A percentile compares a stretch with the other conserved stretches of the same genome.
Evolutionary conservation across 352 stramenopile species (phyloP).

Genomic region (Phytophthora pinifolia): DNA sequence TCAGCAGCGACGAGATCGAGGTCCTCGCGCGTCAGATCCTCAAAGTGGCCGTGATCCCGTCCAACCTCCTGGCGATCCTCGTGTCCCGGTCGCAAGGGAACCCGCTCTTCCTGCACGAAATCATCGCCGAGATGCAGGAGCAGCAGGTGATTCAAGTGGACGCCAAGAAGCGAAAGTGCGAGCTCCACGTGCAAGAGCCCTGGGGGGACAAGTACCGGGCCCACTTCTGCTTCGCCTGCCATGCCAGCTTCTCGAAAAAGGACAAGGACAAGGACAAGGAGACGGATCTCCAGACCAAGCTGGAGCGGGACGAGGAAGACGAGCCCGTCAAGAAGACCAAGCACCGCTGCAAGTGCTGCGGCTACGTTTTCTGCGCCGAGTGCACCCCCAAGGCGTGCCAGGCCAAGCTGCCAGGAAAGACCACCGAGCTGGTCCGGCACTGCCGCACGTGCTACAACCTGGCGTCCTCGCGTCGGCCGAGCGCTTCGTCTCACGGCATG

Average conservation of each 20-base stretch:
- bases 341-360: slow-evolving; percentile 81
- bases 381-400: slow-evolving; percentile 79
- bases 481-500: slow-evolving; percentile 45
- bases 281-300: slow-evolving; percentile 8
- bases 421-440: slow-evolving; percentile 65
- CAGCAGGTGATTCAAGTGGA: slow-evolving; percentile 81
- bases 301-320: slow-evolving; percentile 3
- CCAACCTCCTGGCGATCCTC: slow-evolving; percentile 63
- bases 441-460: slow-evolving; percentile 80
- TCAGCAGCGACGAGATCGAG: slow-evolving; percentile 59
- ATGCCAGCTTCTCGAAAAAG: slow-evolving; percentile 55
- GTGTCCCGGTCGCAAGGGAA: slow-evolving; percentile 81
- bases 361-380: slow-evolving; percentile 76
- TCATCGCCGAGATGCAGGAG: slow-evolving; percentile 81
- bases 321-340: slow-evolving; percentile 37
- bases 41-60: slow-evolving; percentile 55
- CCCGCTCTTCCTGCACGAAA: slow-evolving; percentile 80
- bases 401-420: slow-evolving; percentile 64
- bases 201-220: slow-evolving; percentile 76
- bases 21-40: slow-evolving; percentile 65
- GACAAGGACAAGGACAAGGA: slow-evolving; percentile 36
- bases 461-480: slow-evolving; percentile 62
- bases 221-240: slow-evolving; percentile 78
- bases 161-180: slow-evolving; percentile 52
- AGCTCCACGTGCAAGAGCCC: slow-evolving; percentile 75